Conservation (phyloP, 176 grass and related monocot species). For the Musa acuminata region DNA sequence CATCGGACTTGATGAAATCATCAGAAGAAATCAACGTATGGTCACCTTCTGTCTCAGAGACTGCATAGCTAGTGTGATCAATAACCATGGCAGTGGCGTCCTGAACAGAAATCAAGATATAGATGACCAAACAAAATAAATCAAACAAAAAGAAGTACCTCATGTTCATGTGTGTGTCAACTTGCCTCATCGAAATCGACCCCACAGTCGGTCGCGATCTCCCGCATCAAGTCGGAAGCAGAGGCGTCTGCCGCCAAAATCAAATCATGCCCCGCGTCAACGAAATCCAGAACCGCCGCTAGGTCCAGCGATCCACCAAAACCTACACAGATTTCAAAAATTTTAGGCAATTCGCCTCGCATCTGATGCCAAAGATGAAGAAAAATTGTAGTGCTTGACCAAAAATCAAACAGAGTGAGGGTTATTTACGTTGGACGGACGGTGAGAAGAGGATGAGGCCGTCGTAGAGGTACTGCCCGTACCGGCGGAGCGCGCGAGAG, state of each 20-base stretch:
- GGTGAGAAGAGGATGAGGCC: slow-evolving; percentile 80
- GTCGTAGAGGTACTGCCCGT: slow-evolving; percentile 89
- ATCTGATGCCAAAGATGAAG: slow-evolving; percentile 2
- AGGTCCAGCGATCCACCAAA: slow-evolving; percentile 87
- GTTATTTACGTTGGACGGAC: slow-evolving; percentile 40
- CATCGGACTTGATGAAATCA: slow-evolving; percentile 69
- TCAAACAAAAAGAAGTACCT: not conserved
- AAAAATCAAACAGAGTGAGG: not conserved
- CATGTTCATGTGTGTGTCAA: not conserved
- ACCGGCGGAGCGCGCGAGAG: slow-evolving; percentile 64
- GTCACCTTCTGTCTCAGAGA: slow-evolving; percentile 63
- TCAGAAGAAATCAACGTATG: slow-evolving; percentile 72
- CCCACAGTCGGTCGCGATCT: slow-evolving; percentile 81
- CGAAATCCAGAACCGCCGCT: slow-evolving; percentile 62
- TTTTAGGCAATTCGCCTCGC: not conserved
- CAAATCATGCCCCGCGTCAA: slow-evolving; percentile 82
- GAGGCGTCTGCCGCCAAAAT: slow-evolving; percentile 72
- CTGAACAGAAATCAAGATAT: slow-evolving; percentile 19
- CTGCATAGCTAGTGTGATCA: slow-evolving; percentile 80
- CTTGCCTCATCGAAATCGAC: slow-evolving; percentile 97
- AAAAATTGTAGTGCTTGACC: not conserved
- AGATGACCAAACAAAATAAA: slow-evolving; percentile 7
- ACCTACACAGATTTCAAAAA: slow-evolving; percentile 29
- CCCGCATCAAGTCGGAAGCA: slow-evolving; percentile 84
- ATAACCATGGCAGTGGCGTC: slow-evolving; percentile 73